phyloP scores from a whole-genome alignment of 2,329 filamentous ascomycete species.

The Ophiognomonia clavigignenti-juglandacearum region DNA sequence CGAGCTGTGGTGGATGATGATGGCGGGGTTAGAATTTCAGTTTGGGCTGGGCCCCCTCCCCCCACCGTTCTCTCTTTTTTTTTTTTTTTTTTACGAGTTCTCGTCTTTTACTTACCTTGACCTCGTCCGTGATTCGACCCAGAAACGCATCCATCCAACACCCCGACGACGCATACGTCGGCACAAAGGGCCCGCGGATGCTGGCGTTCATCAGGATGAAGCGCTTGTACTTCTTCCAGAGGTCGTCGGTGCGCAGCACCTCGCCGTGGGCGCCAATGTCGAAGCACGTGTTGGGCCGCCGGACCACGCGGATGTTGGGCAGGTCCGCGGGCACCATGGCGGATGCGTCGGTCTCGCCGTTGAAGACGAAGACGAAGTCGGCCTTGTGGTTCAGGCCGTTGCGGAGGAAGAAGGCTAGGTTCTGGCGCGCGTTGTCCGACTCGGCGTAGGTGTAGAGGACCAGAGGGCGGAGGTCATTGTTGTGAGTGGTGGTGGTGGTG shows the following conservation, averaged over 20 bases:
- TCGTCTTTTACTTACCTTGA: slow-evolving; percentile 22
- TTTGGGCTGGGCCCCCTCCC: too few species aligned
- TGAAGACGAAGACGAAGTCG: slow-evolving; percentile 32
- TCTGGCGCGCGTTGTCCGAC: slow-evolving; percentile 21
- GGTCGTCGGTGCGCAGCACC: slow-evolving; percentile 23
- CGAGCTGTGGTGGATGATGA: slow-evolving; percentile 25
- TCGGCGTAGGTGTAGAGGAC: slow-evolving; percentile 30
- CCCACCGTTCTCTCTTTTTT: too few species aligned
- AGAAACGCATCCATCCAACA: slow-evolving; percentile 31
- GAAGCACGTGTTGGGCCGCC: slow-evolving; percentile 25
- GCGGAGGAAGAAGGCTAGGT: slow-evolving; percentile 27
- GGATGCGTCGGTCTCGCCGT: slow-evolving; percentile 24
- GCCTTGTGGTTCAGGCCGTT: slow-evolving; percentile 28
- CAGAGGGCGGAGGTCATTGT: slow-evolving; percentile 21
- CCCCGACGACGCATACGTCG: slow-evolving; percentile 21
- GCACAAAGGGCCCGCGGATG: slow-evolving; percentile 29
- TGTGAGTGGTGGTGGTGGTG: neutral
- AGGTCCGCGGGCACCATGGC: slow-evolving; percentile 19
- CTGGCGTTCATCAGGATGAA: slow-evolving; percentile 29
- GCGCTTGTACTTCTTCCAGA: slow-evolving; percentile 27
- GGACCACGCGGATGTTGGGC: slow-evolving; percentile 25
- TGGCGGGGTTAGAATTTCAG: too few species aligned
- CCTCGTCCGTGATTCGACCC: slow-evolving; percentile 24
- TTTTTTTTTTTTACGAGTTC: too few species aligned
- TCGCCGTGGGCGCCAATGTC: slow-evolving; percentile 28